Base-by-base conservation (phyloP, 2,329 filamentous ascomycete species). In the Neofusicoccum kwambonambiense region DNA sequence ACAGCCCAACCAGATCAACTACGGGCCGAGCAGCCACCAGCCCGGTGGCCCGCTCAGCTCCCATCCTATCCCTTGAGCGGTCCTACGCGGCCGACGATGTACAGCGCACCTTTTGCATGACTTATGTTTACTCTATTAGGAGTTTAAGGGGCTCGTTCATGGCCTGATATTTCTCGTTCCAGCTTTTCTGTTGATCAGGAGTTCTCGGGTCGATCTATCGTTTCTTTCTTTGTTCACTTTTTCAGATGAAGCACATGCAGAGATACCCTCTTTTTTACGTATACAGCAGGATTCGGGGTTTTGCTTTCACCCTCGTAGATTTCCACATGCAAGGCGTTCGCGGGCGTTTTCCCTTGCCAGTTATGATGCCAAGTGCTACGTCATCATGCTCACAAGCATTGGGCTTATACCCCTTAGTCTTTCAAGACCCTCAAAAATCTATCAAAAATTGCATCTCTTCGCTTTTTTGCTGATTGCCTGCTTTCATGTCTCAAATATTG, bases 201-300 rank as follows among this genome's bases (percentile, higher is more conserved):
- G 54, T 58, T 44, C 15, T 42, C 12, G 39, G 31, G 52, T 12
- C 5, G 17, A 6, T 17, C 39, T 6, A 34, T 42, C 13, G 39
- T 37, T 44, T 58, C 13, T 39, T 39, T 9, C 13, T 39, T 39
- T 11, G 37, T 56, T 35, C 11, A 13, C 9, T 15, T 31, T 31
- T 31, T 31, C 27, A 31, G 27, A 31, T 31, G 51, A 42, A 58
- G 54, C 54, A 58, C 22, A 34, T 22, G 39, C 27, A n/a, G 39
- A 58, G 54, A 58, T 58, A 58, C 54, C 54, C 54, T 58, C 39
- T 58, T 58, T 42, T 45, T 31, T 22, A 41, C 7, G 39, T 45
- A 19, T 15, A 42, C 22, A 58, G 9, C 27, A 27, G 7, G 41
- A 4, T 35, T 51, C 19, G 22, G 54, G 39, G 44, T 13, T n/a